Evolutionary conservation across 2,329 filamentous ascomycete species (phyloP).

Genomic region (Diaporthe capsici): DNA sequence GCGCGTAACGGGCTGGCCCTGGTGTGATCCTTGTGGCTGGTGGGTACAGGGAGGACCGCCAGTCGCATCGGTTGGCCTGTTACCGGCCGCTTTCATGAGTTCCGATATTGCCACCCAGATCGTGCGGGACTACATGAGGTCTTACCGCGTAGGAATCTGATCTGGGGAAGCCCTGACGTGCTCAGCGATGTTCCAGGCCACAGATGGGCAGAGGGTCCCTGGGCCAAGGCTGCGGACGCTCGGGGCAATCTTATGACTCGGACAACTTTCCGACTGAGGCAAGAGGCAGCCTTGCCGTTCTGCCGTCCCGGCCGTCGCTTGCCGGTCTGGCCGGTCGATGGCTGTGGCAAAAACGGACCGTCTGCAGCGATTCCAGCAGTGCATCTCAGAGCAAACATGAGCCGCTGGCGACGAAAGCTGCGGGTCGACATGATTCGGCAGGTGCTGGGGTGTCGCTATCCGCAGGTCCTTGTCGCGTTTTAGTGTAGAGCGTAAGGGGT

Average conservation of each 20-base stretch:
- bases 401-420: not conserved
- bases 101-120: not conserved
- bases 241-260: conserved; percentile 34
- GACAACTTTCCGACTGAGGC: conserved; percentile 35
- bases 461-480: not conserved
- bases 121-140: not conserved
- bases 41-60: not conserved
- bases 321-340: conserved; percentile 17
- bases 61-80: not conserved
- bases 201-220: not conserved
- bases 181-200: conserved; percentile 24
- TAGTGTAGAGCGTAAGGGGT: not conserved
- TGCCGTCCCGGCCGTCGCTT: conserved; percentile 23
- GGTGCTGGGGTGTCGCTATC: not conserved
- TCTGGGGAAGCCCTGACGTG: conserved; percentile 28
- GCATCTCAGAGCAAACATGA: conserved; percentile 9
- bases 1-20: not conserved
- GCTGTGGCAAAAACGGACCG: conserved; percentile 16
- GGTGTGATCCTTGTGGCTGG: not conserved
- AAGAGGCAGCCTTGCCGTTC: conserved; percentile 38
- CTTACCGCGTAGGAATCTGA: conserved; percentile 12
- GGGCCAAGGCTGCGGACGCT: conserved; percentile 16
- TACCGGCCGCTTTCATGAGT: not conserved
- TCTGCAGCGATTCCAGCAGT: not conserved
- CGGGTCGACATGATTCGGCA: not conserved